Evolutionary conservation across 306 rosid genomes (phyloP).

Genomic region (Acacia melanoxylon): DNA sequence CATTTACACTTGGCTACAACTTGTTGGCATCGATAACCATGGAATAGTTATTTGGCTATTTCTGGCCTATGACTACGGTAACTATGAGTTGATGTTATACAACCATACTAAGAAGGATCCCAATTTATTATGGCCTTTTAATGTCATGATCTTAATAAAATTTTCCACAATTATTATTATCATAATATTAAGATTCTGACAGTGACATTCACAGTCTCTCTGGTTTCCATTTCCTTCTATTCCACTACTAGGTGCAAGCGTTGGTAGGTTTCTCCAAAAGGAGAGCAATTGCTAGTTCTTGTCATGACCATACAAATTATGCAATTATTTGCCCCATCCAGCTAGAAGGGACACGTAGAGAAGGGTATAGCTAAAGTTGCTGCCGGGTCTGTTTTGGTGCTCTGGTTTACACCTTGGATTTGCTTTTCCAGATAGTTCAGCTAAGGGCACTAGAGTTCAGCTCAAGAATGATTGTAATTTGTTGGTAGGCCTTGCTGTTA

Average conservation of each 20-base stretch:
- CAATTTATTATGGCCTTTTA: not conserved
- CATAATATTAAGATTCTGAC: constrained; percentile 13
- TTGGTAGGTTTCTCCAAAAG: constrained; percentile 26
- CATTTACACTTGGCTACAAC: constrained; percentile 18
- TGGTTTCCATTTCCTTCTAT: constrained; percentile 25
- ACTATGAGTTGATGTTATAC: constrained; percentile 8
- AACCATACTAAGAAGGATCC: not conserved
- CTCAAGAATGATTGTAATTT: constrained; percentile 27
- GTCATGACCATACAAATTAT: constrained; percentile 24
- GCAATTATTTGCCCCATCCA: constrained; percentile 23
- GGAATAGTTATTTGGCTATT: constrained; percentile 21
- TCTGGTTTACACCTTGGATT: constrained; percentile 38
- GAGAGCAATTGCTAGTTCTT: constrained; percentile 32
- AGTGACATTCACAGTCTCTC: constrained; percentile 23
- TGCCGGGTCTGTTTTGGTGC: constrained; percentile 25
- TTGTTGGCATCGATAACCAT: constrained; percentile 6
- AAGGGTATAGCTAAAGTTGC: constrained; percentile 17
- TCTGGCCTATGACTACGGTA: not conserved
- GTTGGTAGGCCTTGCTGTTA: constrained; percentile 1
- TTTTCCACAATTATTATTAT: not conserved
- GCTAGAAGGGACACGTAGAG: constrained; percentile 36
- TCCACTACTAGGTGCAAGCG: constrained; percentile 23
- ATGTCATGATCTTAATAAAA: constrained; percentile 3
- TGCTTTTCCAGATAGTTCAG: constrained; percentile 29
- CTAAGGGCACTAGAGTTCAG: constrained; percentile 20